phyloP scores from a whole-genome alignment of 108 stramenopile species.

The Fragilaria crotonensis region DNA sequence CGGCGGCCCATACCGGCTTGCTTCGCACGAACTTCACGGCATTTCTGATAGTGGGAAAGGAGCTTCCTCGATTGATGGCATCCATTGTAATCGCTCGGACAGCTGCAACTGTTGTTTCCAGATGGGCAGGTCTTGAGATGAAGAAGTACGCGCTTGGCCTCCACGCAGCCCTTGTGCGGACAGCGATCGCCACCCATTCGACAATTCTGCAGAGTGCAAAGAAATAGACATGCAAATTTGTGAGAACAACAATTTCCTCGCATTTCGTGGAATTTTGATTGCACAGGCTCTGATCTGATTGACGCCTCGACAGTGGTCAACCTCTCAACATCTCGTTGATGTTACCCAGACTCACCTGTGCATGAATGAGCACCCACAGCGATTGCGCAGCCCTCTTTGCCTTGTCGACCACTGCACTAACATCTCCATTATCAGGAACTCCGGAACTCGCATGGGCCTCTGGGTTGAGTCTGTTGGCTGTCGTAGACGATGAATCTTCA shows the following conservation, averaged over 20 bases:
- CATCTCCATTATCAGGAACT: neutral
- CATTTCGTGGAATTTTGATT: too few species aligned
- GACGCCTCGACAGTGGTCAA: too few species aligned
- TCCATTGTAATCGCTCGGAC: conserved; percentile 56
- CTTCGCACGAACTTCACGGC: conserved; percentile 51
- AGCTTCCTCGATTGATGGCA: conserved; percentile 77
- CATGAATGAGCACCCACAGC: conserved; percentile 78
- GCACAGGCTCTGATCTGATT: too few species aligned
- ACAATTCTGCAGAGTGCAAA: conserved; percentile 61
- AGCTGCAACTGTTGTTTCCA: conserved; percentile 15
- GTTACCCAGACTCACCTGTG: conserved; percentile 67
- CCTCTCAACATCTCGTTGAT: too few species aligned
- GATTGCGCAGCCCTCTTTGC: conserved; percentile 78
- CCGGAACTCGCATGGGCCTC: neutral
- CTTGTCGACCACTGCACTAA: conserved; percentile 53
- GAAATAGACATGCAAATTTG: too few species aligned
- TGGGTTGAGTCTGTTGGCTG: neutral
- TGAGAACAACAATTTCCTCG: too few species aligned
- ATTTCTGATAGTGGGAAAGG: conserved; percentile 65
- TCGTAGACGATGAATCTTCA: neutral
- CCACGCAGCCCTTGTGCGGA: conserved; percentile 54
- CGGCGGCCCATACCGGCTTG: conserved; percentile 26
- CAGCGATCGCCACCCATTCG: conserved; percentile 37
- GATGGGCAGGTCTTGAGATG: conserved; percentile 63
- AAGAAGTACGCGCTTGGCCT: conserved; percentile 60